Conservation (phyloP, 371 early-diverging fungal genomes). For the Encephalitozoon romaleae region DNA sequence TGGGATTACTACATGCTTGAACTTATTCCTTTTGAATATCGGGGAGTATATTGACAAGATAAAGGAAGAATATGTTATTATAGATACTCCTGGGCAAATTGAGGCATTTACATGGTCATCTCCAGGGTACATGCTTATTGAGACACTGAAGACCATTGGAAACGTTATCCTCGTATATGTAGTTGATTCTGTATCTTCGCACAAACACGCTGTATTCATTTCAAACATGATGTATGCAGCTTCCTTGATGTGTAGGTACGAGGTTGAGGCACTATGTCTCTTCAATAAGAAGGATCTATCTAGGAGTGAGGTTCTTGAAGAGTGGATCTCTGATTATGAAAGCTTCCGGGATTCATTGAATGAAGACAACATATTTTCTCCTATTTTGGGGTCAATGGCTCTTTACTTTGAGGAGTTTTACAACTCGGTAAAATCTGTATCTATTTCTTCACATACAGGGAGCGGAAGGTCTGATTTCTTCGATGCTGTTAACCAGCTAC, state of each 20-base stretch:
- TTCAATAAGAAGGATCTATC: conserved; percentile 94
- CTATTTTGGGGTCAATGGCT: conserved; percentile 81
- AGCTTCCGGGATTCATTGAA: conserved; percentile 73
- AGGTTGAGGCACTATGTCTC: conserved; percentile 78
- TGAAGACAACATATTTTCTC: conserved; percentile 65
- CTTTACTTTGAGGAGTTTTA: conserved; percentile 96
- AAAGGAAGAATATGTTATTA: conserved; percentile 64
- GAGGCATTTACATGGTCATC: conserved; percentile 99
- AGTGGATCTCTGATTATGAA: conserved; percentile 93
- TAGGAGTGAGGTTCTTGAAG: conserved; percentile 71
- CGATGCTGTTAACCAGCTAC: conserved; percentile 44
- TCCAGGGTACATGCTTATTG: conserved; percentile 87
- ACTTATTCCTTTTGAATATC: conserved; percentile 88
- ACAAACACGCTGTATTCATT: conserved; percentile 89
- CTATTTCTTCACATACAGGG: conserved; percentile 83
- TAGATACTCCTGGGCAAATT: conserved; percentile 99
- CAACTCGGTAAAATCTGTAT: conserved; percentile 66
- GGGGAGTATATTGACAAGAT: conserved; percentile 69
- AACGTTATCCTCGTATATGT: conserved; percentile 69
- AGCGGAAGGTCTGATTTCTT: conserved; percentile 82
- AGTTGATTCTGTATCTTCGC: conserved; percentile 84
- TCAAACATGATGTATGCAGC: conserved; percentile 98
- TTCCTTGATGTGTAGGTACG: conserved; percentile 63
- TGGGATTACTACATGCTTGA: conserved; percentile 85
- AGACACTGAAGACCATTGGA: conserved; percentile 64